Evolutionary conservation across 2,329 filamentous ascomycete species (phyloP).

Genomic region (Hirsutella minnesotensis): DNA sequence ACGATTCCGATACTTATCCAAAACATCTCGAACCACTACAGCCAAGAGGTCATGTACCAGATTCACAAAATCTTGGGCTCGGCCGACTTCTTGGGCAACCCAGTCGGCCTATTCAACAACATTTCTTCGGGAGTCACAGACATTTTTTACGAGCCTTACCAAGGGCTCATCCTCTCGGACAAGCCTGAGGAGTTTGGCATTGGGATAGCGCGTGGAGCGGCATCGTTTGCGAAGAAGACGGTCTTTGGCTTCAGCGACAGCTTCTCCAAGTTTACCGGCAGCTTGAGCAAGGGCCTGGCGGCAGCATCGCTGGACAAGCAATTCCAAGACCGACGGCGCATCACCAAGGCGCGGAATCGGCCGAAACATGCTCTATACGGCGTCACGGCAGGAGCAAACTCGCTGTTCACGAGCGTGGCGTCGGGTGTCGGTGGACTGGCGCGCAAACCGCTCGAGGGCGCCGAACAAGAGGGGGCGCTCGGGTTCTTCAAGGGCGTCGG

Average conservation of each 20-base stretch:
- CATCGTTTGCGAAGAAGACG: slow-evolving; percentile 96
- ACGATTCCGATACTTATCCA: slow-evolving; percentile 73
- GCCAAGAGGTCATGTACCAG: slow-evolving; percentile 89
- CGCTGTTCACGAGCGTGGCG: slow-evolving; percentile 82
- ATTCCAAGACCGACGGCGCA: slow-evolving; percentile 91
- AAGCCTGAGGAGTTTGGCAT: slow-evolving; percentile 88
- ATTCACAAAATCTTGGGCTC: slow-evolving; percentile 96
- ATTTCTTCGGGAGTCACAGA: slow-evolving; percentile 94
- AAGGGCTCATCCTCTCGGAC: slow-evolving; percentile 92
- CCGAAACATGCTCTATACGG: slow-evolving; percentile 97
- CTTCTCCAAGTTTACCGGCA: slow-evolving; percentile 95
- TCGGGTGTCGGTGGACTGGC: slow-evolving; percentile 90
- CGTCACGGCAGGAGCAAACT: slow-evolving; percentile 89
- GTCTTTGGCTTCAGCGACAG: slow-evolving; percentile 96
- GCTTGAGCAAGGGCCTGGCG: slow-evolving; percentile 89
- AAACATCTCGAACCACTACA: slow-evolving; percentile 89
- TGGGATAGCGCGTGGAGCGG: slow-evolving; percentile 91
- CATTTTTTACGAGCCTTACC: slow-evolving; percentile 99
- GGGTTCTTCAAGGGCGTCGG: slow-evolving; percentile 98
- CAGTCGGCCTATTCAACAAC: slow-evolving; percentile 95
- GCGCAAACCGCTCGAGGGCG: slow-evolving; percentile 86
- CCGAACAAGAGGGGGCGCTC: slow-evolving; percentile 84
- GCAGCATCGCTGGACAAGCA: slow-evolving; percentile 96
- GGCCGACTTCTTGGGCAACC: slow-evolving; percentile 94
- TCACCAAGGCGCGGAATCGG: slow-evolving; percentile 82